phyloP scores from a whole-genome alignment of 352 stramenopile genomes.

The Phytophthora chlamydospora region DNA sequence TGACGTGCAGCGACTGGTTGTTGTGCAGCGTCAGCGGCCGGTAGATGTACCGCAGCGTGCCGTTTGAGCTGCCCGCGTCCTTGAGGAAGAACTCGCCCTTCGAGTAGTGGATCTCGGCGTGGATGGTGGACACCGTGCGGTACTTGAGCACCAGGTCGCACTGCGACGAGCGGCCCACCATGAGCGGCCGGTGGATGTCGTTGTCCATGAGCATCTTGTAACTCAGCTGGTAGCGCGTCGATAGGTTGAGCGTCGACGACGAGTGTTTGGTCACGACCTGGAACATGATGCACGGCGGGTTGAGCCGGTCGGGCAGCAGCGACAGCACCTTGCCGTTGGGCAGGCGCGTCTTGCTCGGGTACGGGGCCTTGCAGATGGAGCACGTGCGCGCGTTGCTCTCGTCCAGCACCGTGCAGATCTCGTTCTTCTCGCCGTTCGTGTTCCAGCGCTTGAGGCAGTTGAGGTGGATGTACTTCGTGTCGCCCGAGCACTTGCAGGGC shows the following conservation, averaged over 20 bases:
- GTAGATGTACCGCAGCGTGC: slow-evolving; percentile 95
- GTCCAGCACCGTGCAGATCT: slow-evolving; percentile 88
- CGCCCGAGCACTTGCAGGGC: slow-evolving; percentile 94
- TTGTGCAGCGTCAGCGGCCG: slow-evolving; percentile 91
- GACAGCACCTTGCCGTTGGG: slow-evolving; percentile 77
- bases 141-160: slow-evolving; percentile 96
- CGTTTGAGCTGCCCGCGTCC: slow-evolving; percentile 94
- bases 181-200: slow-evolving; percentile 90
- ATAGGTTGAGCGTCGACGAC: slow-evolving; percentile 84
- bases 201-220: slow-evolving; percentile 94
- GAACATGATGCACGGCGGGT: slow-evolving; percentile 87
- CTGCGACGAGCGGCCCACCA: slow-evolving; percentile 93
- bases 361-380: slow-evolving; percentile 88
- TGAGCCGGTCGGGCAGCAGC: slow-evolving; percentile 73
- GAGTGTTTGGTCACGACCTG: slow-evolving; percentile 90
- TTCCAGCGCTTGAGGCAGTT: slow-evolving; percentile 97
- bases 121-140: slow-evolving; percentile 94
- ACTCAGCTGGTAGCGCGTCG: slow-evolving; percentile 85
- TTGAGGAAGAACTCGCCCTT: slow-evolving; percentile 96
- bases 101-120: slow-evolving; percentile 94
- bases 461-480: slow-evolving; percentile 96
- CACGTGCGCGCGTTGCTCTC: slow-evolving; percentile 86
- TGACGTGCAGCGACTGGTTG: slow-evolving; percentile 88
- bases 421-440: slow-evolving; percentile 90
- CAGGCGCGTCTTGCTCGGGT: slow-evolving; percentile 82